A percentile compares a stretch with the other conserved stretches of the same genome.
Conservation (phyloP, 208 protist species). For the Crithidia fasciculata region DNA sequence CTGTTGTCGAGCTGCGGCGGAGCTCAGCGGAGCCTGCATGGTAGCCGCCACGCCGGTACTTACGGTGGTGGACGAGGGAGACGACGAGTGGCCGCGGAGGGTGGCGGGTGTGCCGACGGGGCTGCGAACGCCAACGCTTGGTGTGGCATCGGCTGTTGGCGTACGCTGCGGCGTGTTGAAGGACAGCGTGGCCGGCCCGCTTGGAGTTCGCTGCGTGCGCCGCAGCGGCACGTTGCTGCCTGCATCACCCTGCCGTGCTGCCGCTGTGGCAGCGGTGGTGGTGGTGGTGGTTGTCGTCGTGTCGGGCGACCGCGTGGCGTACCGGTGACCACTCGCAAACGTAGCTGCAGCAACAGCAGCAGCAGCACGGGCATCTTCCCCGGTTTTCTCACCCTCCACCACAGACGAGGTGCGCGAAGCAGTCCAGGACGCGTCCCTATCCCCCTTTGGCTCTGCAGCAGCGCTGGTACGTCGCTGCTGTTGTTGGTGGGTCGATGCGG, state of each 20-base stretch:
- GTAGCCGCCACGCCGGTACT: not conserved
- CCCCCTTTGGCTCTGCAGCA: no score
- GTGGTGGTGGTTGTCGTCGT: not conserved
- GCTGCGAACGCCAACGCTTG: constrained; percentile 1
- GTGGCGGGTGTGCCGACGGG: not conserved
- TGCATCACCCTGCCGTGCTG: no score
- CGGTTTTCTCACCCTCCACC: not conserved
- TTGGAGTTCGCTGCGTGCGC: not conserved
- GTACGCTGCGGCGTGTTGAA: not conserved
- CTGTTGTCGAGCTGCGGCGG: constrained; percentile 1
- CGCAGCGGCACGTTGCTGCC: not conserved
- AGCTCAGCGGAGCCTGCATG: constrained; percentile 7
- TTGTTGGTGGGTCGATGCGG: no score
- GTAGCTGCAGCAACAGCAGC: not conserved
- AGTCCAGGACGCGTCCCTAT: no score
- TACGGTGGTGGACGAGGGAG: not conserved
- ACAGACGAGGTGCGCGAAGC: no score
- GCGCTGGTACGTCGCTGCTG: no score
- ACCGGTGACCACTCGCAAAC: not conserved
- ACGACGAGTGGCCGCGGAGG: not conserved
- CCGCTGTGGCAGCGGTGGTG: not conserved
- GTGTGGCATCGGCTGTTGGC: not conserved
- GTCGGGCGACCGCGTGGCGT: not conserved
- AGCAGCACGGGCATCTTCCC: not conserved
- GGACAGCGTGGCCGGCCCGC: not conserved